These are phyloP conservation scores for Jimgerdemannia lactiflua DNA, from an alignment of 192 early-diverging fungal genomes.

Conservation along the genomic window DNA sequence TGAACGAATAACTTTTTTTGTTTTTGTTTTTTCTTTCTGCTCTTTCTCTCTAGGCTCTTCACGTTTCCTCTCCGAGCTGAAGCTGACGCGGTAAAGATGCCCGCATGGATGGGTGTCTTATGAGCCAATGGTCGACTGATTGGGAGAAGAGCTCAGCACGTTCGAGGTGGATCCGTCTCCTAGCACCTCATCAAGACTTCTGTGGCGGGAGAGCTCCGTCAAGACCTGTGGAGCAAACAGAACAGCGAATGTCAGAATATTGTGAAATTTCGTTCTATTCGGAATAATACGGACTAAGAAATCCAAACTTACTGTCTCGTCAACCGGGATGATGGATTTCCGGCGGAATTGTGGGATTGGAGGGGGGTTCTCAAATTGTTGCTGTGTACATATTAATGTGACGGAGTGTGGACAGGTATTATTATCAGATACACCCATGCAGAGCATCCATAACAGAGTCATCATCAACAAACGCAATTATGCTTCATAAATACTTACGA, in stretches of 20 bases:
- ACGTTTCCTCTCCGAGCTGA: neutral
- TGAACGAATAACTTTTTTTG: neutral
- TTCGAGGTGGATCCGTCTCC: constrained; percentile 3
- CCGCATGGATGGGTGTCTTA: neutral
- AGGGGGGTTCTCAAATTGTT: constrained; percentile 32
- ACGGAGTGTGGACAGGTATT: neutral
- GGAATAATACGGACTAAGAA: neutral
- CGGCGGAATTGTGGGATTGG: constrained; percentile 47
- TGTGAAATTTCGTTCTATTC: neutral
- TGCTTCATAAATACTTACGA: neutral
- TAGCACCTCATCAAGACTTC: constrained; percentile 53
- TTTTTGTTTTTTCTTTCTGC: neutral
- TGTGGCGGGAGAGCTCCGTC: constrained; percentile 50
- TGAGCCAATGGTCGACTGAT: neutral
- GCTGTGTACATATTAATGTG: constrained; percentile 7
- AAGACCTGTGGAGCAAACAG: constrained; percentile 24
- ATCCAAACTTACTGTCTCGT: constrained; percentile 32
- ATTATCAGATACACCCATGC: too few species aligned
- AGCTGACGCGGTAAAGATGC: neutral
- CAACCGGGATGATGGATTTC: constrained; percentile 61
- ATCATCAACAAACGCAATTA: neutral
- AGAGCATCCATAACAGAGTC: neutral
- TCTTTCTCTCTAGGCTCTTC: neutral
- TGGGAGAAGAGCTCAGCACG: neutral
- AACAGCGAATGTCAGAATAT: neutral